Percentiles rank a stretch among this genome's conserved stretches.
Evolutionary conservation across 208 protist genomes (phyloP).

Genomic region (Strigomonas oncopelti): DNA sequence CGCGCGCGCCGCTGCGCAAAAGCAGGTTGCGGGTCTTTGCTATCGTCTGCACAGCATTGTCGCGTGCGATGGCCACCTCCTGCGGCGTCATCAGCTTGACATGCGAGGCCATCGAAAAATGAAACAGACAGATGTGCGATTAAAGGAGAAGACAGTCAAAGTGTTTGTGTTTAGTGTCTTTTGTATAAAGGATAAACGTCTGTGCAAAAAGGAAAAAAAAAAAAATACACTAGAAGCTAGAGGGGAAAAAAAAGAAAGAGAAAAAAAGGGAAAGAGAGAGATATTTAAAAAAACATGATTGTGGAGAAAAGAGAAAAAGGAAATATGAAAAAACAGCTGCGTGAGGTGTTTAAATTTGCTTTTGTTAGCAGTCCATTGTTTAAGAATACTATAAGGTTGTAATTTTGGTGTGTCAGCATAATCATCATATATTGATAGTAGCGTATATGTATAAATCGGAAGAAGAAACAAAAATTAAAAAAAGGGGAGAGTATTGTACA

Average conservation of each 20-base stretch:
- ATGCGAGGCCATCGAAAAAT: constrained; percentile 19
- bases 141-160: neutral
- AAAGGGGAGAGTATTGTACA: neutral
- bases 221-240: neutral
- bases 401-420: too few relatives aligned
- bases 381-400: too few relatives aligned
- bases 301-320: constrained; percentile 6
- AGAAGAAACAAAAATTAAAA: neutral
- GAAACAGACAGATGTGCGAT: neutral
- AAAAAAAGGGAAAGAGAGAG: constrained; percentile 15
- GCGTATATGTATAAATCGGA: neutral
- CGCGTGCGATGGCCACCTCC: constrained; percentile 54
- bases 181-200: neutral
- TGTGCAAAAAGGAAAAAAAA: neutral
- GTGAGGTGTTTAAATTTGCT: neutral
- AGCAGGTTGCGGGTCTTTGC: constrained; percentile 52
- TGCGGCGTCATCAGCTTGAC: constrained; percentile 16
- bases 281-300: neutral
- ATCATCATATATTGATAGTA: too few relatives aligned
- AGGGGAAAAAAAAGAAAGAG: constrained; percentile 11
- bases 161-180: neutral
- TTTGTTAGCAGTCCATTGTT: too few relatives aligned
- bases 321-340: neutral
- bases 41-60: constrained; percentile 43
- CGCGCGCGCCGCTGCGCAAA: constrained; percentile 57